A percentile compares a stretch with the other conserved stretches of the same genome.
These are phyloP conservation scores for Petunia hybrid DNA, from an alignment of 305 asterid species.

Conservation along the genomic window DNA sequence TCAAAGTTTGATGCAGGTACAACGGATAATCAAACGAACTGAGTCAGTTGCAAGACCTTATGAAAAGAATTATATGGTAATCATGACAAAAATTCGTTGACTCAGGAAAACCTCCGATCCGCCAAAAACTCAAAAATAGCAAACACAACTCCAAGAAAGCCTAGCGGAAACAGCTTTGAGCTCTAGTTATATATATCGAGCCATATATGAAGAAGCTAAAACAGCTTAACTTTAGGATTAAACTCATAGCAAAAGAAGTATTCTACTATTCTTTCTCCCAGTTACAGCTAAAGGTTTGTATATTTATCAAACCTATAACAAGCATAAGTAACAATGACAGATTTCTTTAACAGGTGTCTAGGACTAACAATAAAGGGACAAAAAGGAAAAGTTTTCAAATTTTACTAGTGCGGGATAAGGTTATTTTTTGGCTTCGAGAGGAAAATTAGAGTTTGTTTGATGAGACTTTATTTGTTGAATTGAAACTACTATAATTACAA, in stretches of 20 bases:
- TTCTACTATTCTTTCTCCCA: too few relatives aligned
- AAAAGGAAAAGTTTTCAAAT: background rate
- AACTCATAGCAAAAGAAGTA: too few relatives aligned
- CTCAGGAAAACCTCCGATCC: too few relatives aligned
- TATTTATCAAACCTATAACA: too few relatives aligned
- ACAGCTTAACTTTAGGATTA: background rate
- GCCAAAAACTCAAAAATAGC: background rate
- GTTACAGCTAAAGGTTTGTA: too few relatives aligned
- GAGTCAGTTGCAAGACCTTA: background rate
- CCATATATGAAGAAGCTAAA: background rate
- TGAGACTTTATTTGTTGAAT: too few relatives aligned
- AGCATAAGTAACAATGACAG: background rate
- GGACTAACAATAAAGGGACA: slow-evolving; percentile 16
- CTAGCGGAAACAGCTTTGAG: background rate
- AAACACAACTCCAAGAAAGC: background rate
- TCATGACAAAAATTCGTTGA: background rate
- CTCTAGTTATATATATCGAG: background rate
- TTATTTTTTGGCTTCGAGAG: background rate
- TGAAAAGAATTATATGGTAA: background rate
- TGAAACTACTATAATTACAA: too few relatives aligned
- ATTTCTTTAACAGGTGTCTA: background rate
- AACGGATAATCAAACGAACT: background rate
- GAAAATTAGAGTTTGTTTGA: too few relatives aligned
- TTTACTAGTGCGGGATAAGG: background rate
- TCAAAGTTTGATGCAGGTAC: background rate